These are phyloP conservation scores for Deakozyma indianensis DNA, from an alignment of 805 yeast genomes.

Conservation along the genomic window DNA sequence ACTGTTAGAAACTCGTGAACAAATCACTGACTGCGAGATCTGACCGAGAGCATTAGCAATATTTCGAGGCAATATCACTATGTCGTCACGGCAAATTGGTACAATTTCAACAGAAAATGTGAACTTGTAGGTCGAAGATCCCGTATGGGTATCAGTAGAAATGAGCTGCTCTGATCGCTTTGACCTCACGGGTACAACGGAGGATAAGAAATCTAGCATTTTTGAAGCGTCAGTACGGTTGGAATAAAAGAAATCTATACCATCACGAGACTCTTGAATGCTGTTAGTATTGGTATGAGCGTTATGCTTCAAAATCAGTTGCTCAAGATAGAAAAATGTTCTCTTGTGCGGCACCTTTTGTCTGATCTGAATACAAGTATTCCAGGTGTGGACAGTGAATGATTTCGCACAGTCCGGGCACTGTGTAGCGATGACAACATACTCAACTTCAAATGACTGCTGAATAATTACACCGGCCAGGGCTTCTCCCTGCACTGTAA, in stretches of 20 bases:
- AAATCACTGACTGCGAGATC: constrained; percentile 64
- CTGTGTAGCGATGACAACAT: constrained; percentile 88
- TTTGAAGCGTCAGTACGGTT: constrained; percentile 83
- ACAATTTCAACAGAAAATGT: constrained; percentile 82
- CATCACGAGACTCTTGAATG: constrained; percentile 79
- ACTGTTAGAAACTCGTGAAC: constrained; percentile 66
- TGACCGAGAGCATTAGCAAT: constrained; percentile 72
- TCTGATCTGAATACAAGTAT: constrained; percentile 91
- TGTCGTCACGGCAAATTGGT: constrained; percentile 88
- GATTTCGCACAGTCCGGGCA: constrained; percentile 96
- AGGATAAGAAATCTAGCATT: constrained; percentile 75
- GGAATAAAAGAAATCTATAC: constrained; percentile 78
- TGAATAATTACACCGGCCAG: constrained; percentile 80
- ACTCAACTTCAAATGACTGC: constrained; percentile 86
- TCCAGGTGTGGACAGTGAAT: constrained; percentile 89
- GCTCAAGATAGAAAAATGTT: constrained; percentile 85
- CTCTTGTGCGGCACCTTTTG: constrained; percentile 92
- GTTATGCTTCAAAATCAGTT: constrained; percentile 74
- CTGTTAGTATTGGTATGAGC: constrained; percentile 89
- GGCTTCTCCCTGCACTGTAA: constrained; percentile 93
- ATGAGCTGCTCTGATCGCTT: constrained; percentile 82
- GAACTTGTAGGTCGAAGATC: constrained; percentile 75
- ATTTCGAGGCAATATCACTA: constrained; percentile 70
- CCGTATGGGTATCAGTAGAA: constrained; percentile 80
- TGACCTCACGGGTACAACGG: constrained; percentile 68